A percentile compares a stretch with the other conserved stretches of the same genome.
Conservation (phyloP, 192 early-diverging fungal genomes). For the Podila epicladia region DNA sequence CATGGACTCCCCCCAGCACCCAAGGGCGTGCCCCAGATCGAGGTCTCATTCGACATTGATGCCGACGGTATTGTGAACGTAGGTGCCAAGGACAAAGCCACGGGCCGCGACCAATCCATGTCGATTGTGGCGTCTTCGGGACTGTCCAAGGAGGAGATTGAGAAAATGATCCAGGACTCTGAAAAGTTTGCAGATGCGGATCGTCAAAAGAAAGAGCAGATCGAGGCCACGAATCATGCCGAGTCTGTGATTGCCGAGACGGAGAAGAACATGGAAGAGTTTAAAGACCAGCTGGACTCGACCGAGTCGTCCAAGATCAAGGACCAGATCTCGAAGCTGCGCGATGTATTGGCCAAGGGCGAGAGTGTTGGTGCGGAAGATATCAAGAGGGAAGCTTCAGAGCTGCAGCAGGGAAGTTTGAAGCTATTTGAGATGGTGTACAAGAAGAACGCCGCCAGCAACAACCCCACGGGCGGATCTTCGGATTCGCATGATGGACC, state of each 20-base stretch:
- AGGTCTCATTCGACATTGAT: constrained; percentile 99
- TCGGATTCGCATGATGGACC: constrained; percentile 30
- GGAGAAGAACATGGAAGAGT: constrained; percentile 95
- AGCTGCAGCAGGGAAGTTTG: constrained; percentile 87
- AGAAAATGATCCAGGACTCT: constrained; percentile 95
- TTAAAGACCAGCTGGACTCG: constrained; percentile 94
- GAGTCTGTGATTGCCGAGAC: constrained; percentile 92
- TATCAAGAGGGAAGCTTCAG: constrained; percentile 86
- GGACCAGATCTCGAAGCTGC: constrained; percentile 81
- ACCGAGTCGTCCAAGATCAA: constrained; percentile 89
- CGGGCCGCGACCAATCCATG: constrained; percentile 95
- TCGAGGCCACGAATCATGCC: constrained; percentile 95
- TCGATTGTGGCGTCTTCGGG: constrained; percentile 96
- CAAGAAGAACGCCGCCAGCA: constrained; percentile 68
- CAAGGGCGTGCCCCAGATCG: constrained; percentile 96
- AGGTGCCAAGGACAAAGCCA: constrained; percentile 95
- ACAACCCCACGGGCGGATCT: constrained; percentile 4
- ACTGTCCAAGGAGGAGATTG: constrained; percentile 93
- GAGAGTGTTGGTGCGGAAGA: constrained; percentile 80
- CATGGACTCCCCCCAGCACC: constrained; percentile 94
- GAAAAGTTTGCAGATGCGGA: constrained; percentile 94
- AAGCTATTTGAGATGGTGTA: constrained; percentile 99
- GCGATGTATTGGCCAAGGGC: constrained; percentile 81
- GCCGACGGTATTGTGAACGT: constrained; percentile 99
- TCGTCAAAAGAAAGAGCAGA: constrained; percentile 90